These are phyloP conservation scores for Phytopythium boreale DNA, from an alignment of 352 stramenopile genomes.

Conservation along the genomic window DNA sequence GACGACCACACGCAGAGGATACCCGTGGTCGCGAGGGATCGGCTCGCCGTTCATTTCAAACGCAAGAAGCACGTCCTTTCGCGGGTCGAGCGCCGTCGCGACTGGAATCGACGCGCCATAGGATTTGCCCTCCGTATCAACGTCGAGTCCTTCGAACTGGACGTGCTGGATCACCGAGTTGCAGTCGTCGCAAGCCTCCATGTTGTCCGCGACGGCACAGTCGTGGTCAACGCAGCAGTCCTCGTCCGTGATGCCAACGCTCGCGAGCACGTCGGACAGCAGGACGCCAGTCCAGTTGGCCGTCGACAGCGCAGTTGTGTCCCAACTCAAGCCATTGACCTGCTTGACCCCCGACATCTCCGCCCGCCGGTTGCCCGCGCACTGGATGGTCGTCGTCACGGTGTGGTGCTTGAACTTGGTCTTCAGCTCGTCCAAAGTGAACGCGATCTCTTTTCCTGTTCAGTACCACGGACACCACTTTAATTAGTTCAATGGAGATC, in stretches of 20 bases:
- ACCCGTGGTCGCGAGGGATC: constrained; percentile 95
- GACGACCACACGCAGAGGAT: constrained; percentile 94
- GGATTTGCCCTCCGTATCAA: constrained; percentile 77
- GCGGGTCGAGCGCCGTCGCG: constrained; percentile 91
- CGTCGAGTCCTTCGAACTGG: constrained; percentile 80
- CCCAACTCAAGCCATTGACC: constrained; percentile 83
- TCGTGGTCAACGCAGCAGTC: constrained; percentile 51
- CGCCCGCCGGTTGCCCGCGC: constrained; percentile 94
- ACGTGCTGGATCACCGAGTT: constrained; percentile 79
- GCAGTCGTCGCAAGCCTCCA: constrained; percentile 52
- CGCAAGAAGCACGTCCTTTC: constrained; percentile 96
- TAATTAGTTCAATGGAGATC: too few relatives aligned
- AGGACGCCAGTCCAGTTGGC: constrained; percentile 94
- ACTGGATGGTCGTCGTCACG: constrained; percentile 95
- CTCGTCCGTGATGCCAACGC: constrained; percentile 81
- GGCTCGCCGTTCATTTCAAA: constrained; percentile 98
- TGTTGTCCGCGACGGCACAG: constrained; percentile 49
- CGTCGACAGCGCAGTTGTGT: constrained; percentile 91
- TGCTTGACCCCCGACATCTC: constrained; percentile 93
- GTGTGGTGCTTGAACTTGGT: constrained; percentile 90
- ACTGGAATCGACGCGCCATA: constrained; percentile 92
- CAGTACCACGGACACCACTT: too few relatives aligned
- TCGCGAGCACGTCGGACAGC: constrained; percentile 91
- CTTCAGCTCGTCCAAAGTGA: constrained; percentile 90
- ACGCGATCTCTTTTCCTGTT: constrained; percentile 27